A percentile compares a stretch with the other conserved stretches of the same genome.
Evolutionary conservation across 2,329 filamentous ascomycete genomes (phyloP).

Genomic region (Triangularia verruculosa): DNA sequence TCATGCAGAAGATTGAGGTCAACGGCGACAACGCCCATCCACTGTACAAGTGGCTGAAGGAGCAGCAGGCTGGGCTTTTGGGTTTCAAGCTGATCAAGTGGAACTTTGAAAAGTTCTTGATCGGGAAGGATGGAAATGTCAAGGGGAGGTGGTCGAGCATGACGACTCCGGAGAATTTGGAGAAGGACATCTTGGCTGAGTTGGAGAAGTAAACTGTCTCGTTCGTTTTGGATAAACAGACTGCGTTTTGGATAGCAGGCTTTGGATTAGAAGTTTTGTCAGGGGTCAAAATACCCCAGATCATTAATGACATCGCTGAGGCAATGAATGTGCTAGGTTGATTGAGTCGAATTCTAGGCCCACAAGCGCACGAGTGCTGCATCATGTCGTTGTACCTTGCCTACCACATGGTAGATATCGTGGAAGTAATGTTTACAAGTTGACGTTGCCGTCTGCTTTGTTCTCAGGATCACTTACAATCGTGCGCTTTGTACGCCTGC

Average conservation of each 20-base stretch:
- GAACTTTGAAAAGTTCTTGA: constrained; percentile 99
- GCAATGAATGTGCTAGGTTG: neutral
- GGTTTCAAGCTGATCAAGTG: constrained; percentile 93
- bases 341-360: no score
- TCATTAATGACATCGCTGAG: neutral
- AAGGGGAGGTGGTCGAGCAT: constrained; percentile 83
- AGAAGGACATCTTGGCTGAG: constrained; percentile 72
- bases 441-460: no score
- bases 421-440: no score
- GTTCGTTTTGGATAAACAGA: no score
- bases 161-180: constrained; percentile 79
- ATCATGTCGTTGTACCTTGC: no score
- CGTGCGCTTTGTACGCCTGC: no score
- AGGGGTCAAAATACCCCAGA: no score
- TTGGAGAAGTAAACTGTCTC: constrained; percentile 51
- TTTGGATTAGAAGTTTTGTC: neutral
- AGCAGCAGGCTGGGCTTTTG: constrained; percentile 74
- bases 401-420: no score
- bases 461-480: no score
- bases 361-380: no score
- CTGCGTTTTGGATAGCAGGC: no score
- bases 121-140: constrained; percentile 82
- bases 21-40: constrained; percentile 82
- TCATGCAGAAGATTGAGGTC: constrained; percentile 89
- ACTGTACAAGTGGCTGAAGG: constrained; percentile 73